These are phyloP conservation scores for Didymella lethalis DNA, from an alignment of 2,329 filamentous ascomycete genomes.

Conservation along the genomic window DNA sequence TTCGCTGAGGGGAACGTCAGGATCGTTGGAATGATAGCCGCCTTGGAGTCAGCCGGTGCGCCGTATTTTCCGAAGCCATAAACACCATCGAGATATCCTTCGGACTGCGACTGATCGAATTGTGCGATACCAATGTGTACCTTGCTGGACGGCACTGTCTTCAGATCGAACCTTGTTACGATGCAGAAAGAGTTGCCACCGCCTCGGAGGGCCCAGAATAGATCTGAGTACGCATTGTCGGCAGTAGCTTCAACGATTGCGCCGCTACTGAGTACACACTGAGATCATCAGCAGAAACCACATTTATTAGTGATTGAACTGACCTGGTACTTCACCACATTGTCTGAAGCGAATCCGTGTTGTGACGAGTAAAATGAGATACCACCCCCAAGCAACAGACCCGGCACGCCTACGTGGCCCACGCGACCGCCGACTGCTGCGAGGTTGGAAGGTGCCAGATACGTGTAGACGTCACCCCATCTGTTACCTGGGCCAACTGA, in stretches of 20 bases:
- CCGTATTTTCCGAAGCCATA: constrained; percentile 32
- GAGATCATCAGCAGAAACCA: constrained; percentile 4
- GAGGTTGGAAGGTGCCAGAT: constrained; percentile 32
- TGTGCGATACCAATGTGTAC: constrained; percentile 29
- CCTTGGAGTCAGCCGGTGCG: constrained; percentile 26
- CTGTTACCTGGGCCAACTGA: constrained; percentile 40
- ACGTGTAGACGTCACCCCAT: constrained; percentile 43
- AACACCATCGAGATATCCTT: constrained; percentile 31
- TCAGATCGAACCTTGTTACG: constrained; percentile 30
- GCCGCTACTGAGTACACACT: constrained; percentile 39
- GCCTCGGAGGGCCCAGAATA: constrained; percentile 45
- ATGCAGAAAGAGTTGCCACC: constrained; percentile 38
- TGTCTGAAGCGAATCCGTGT: constrained; percentile 32
- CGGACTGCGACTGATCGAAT: constrained; percentile 22
- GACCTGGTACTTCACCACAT: constrained; percentile 35
- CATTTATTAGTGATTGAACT: neutral
- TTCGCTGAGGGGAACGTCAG: constrained; percentile 24
- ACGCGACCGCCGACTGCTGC: constrained; percentile 41
- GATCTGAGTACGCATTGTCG: constrained; percentile 35
- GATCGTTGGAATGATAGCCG: constrained; percentile 33
- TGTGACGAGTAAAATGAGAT: constrained; percentile 34
- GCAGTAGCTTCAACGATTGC: constrained; percentile 32
- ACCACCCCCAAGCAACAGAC: constrained; percentile 39
- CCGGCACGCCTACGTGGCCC: constrained; percentile 42
- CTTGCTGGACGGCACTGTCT: constrained; percentile 20